A percentile compares a stretch with the other conserved stretches of the same genome.
Evolutionary conservation across 2,329 filamentous ascomycete genomes (phyloP).

Genomic region (Tolypocladium tropicale): DNA sequence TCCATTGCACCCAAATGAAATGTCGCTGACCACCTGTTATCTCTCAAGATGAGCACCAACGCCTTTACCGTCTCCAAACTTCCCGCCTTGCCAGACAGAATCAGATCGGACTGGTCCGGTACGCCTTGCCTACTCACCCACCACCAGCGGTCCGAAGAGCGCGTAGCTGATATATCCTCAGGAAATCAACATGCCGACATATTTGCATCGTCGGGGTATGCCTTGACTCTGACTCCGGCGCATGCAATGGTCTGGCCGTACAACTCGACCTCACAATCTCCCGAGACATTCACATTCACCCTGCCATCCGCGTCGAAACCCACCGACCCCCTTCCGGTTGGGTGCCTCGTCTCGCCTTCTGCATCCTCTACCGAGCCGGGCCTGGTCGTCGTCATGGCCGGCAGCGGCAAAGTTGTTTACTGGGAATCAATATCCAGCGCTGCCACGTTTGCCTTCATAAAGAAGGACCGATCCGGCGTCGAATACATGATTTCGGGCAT

Average conservation of each 20-base stretch:
- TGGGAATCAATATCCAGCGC: conserved; percentile 94
- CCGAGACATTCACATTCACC: conserved; percentile 71
- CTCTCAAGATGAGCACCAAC: conserved; percentile 64
- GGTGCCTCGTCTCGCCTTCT: conserved; percentile 70
- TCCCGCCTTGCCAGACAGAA: conserved; percentile 67
- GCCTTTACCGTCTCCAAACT: conserved; percentile 81
- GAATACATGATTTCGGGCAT: conserved; percentile 66
- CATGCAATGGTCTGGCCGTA: conserved; percentile 91
- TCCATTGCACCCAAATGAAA: conserved; percentile 11
- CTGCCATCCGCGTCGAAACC: conserved; percentile 63
- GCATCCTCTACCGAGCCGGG: conserved; percentile 73
- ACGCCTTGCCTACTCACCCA: conserved; percentile 21
- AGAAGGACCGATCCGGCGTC: conserved; percentile 70
- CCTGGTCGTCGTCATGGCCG: conserved; percentile 75
- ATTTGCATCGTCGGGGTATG: conserved; percentile 58
- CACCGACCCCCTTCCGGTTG: conserved; percentile 68
- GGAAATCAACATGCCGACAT: conserved; percentile 57
- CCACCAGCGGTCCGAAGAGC: background rate
- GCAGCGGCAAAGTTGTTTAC: conserved; percentile 76
- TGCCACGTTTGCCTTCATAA: conserved; percentile 72
- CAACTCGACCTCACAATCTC: conserved; percentile 53
- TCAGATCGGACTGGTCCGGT: conserved; percentile 59
- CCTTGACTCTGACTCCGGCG: conserved; percentile 68
- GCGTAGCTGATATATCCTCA: conserved; percentile 17
- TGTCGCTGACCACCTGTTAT: conserved; percentile 8